These are phyloP conservation scores for Ustilago crameri DNA, from an alignment of 1,284 basidiomycete species.

Conservation along the genomic window DNA sequence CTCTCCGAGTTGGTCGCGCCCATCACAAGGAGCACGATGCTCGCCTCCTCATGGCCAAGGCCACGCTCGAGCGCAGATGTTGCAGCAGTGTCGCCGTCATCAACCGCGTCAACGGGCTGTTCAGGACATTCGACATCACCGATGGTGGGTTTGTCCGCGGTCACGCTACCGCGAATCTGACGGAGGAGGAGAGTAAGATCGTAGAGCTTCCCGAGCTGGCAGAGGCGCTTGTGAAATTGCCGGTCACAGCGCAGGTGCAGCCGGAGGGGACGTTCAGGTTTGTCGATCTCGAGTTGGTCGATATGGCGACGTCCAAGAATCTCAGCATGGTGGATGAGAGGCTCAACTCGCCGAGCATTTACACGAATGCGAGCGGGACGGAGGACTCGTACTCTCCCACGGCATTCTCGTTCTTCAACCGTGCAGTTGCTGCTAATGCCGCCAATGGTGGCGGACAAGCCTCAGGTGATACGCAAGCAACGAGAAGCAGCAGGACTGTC, in stretches of 20 bases:
- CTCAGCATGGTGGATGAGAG: background rate
- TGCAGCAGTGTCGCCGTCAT: constrained; percentile 76
- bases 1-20: constrained; percentile 79
- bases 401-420: constrained; percentile 21
- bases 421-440: background rate
- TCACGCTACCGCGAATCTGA: constrained; percentile 73
- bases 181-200: constrained; percentile 69
- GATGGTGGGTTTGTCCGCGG: constrained; percentile 78
- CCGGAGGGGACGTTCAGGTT: constrained; percentile 23
- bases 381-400: constrained; percentile 28
- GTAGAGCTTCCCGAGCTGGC: constrained; percentile 71
- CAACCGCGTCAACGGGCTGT: constrained; percentile 75
- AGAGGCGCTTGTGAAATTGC: constrained; percentile 10
- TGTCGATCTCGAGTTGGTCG: constrained; percentile 28
- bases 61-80: constrained; percentile 72
- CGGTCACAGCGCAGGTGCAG: constrained; percentile 12
- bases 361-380: constrained; percentile 6
- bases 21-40: constrained; percentile 79
- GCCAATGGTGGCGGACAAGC: background rate
- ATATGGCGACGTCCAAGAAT: constrained; percentile 23
- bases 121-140: constrained; percentile 74
- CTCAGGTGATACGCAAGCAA: background rate
- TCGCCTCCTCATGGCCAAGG: constrained; percentile 73
- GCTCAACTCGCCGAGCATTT: constrained; percentile 11
- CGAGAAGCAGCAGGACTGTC: background rate